Base-by-base conservation (phyloP, 2,329 filamentous ascomycete species). In the Phaeoacremonium minimum region DNA sequence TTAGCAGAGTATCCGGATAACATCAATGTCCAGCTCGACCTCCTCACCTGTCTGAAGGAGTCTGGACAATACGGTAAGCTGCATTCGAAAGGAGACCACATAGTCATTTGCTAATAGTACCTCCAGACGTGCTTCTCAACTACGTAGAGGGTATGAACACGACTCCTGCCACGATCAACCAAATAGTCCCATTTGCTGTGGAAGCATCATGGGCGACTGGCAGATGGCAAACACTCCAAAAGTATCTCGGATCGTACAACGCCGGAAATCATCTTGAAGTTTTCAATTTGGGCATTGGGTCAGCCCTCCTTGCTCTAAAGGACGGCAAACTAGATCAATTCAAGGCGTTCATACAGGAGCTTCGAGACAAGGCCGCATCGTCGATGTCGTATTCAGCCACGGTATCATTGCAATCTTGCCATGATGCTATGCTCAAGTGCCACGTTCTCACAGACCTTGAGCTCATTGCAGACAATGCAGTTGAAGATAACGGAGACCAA, bases 201-300 rank as follows among this genome's bases (percentile, higher is more conserved):
- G 93, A 98, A 64, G 90, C 93, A 15, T 84, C 89, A 9, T 98
- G 93, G 90, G 83, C 87, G 29, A 91, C 86, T 4, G 80, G 83
- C 7, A 83, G 88, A 58, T 95, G 90, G 85, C 68, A 80, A 35
- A 83, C 79, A 5, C 68, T 97, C 19, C 69, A 82, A 41, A 79
- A 75, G 33, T 88, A 89, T 50, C 68, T 85, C 6, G 55, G 59
- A 14, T 60, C 69, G 15, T 78, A 75, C 43, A 65, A 71, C 34
- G 55, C 60, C 13, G 69, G 76, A 26, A 67, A 72, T 19, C 53
- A 51, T 28, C 66, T 68, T 11, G 70, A 75, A 34, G 80, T 94
- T 44, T 95, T 98, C 63, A 90, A 94, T 50, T 74, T 95, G 32
- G 84, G 83, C 7, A 67, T 98, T 45, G 91, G 85, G 0, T 69